These are phyloP conservation scores for Thelonectria rubi DNA, from an alignment of 2,329 filamentous ascomycete species.

Conservation along the genomic window DNA sequence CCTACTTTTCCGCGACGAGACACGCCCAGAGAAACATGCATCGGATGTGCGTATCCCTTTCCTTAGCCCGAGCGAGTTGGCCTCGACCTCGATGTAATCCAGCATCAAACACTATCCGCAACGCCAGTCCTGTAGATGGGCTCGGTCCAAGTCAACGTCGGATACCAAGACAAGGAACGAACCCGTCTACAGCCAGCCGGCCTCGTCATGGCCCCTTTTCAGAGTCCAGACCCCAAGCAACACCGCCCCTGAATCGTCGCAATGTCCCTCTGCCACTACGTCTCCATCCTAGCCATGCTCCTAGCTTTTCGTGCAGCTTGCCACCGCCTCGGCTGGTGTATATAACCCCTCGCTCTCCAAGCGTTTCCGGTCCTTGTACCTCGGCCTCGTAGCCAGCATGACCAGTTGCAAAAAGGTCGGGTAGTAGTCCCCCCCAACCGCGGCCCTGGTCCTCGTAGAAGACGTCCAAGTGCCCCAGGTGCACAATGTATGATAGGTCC, in stretches of 20 bases:
- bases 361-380: background rate
- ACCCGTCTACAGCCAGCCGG: constrained; percentile 5
- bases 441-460: constrained; percentile 4
- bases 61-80: background rate
- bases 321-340: background rate
- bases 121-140: constrained; percentile 4
- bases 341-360: background rate
- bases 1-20: background rate
- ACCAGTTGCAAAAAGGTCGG: background rate
- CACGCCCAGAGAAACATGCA: constrained; percentile 4
- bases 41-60: background rate
- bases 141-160: too few relatives aligned
- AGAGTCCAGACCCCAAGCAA: constrained; percentile 2
- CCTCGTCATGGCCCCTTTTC: background rate
- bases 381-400: background rate
- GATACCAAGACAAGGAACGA: background rate
- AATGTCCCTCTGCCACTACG: background rate
- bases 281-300: constrained; percentile 1
- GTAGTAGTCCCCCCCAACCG: background rate
- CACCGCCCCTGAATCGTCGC: constrained; percentile 1
- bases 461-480: background rate
- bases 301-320: background rate
- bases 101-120: constrained; percentile 1
- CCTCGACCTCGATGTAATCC: background rate
- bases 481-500: background rate